Base-by-base conservation (phyloP, 805 yeast genomes). In the Myxozyma vanderwaltii region DNA sequence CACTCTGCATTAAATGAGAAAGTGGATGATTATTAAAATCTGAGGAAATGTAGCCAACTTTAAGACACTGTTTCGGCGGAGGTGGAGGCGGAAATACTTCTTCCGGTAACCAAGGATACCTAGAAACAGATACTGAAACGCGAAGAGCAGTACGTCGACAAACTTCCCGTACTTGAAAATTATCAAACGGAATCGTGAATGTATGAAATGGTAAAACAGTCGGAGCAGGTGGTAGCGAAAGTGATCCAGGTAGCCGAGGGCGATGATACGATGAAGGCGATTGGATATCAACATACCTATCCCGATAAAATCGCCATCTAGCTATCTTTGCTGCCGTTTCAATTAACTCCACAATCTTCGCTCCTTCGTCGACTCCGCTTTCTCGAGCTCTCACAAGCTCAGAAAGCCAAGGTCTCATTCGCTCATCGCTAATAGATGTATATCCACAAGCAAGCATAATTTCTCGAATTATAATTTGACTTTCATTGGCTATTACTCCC, bases 11-110 rank as follows among this genome's bases (percentile, higher is more conserved):
- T 44, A 72, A 59, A 43, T 72, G 75, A 5, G 74, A 68, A 36
- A 72, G 58, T 17, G 75, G 75, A 29, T 72, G 75, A 54, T 72
- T 70, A 26, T 58, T 64, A 57, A 70, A 72, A 50, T 72, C 75
- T 0, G 72, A 68, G 10, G 73, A 71, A 19, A 72, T 59, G 55
- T 72, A 72, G 21, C 75, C 75, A 13, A 72, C 68, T n/a, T 58
- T 59, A 13, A 70, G 54, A 3, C 58, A 58, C n/a, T 55, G 41
- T 3, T 35, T 17, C 1, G 73, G 73, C 12, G 69, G 68, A 5
- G 63, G 60, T 8, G 75, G 74, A 2, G 74, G 74, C 13, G 68
- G 68, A 40, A 57, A 71, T 3, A 72, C 72, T 12, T 56, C 31
- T 1, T 44, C 43, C 0, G 72, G 71, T 21, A 71, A 58, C 74